Conservation (phyloP, 306 rosid genomes). For the Senna tora region DNA sequence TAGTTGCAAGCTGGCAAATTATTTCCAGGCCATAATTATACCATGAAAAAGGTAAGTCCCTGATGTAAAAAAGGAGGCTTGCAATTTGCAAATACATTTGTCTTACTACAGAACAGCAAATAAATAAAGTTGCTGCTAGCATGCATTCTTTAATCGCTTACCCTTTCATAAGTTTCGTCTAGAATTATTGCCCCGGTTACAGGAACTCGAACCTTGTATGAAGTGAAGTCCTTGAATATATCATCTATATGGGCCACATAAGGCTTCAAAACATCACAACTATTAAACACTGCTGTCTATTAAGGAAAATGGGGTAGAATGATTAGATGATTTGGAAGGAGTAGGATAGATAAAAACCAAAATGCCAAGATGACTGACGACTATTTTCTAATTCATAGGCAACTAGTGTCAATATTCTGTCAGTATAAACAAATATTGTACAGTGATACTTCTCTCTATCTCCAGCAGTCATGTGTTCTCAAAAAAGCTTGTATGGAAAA, state of each 20-base stretch:
- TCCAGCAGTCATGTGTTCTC: not conserved
- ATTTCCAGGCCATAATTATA: slow-evolving; percentile 15
- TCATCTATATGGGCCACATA: slow-evolving; percentile 94
- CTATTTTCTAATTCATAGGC: slow-evolving; percentile 6
- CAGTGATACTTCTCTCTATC: not conserved
- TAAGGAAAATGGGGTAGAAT: slow-evolving; percentile 51
- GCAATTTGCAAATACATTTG: slow-evolving; percentile 13
- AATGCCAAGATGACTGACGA: not conserved
- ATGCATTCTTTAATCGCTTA: slow-evolving; percentile 41
- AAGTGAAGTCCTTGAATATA: slow-evolving; percentile 95
- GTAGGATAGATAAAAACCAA: not conserved
- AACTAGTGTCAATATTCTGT: not conserved
- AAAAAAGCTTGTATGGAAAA: not conserved
- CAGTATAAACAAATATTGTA: not conserved
- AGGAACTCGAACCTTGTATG: slow-evolving; percentile 96
- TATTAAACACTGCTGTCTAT: slow-evolving; percentile 74
- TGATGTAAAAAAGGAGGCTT: slow-evolving; percentile 7
- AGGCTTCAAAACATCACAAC: slow-evolving; percentile 93
- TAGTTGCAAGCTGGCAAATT: slow-evolving; percentile 20
- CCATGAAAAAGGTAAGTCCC: slow-evolving; percentile 13
- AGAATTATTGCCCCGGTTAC: slow-evolving; percentile 97
- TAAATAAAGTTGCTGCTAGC: not conserved
- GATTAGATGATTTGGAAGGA: slow-evolving; percentile 17
- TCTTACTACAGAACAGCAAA: slow-evolving; percentile 12
- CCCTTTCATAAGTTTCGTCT: slow-evolving; percentile 96